Base-by-base conservation (phyloP, 179 eudicot species). In the Nepenthes alata region DNA sequence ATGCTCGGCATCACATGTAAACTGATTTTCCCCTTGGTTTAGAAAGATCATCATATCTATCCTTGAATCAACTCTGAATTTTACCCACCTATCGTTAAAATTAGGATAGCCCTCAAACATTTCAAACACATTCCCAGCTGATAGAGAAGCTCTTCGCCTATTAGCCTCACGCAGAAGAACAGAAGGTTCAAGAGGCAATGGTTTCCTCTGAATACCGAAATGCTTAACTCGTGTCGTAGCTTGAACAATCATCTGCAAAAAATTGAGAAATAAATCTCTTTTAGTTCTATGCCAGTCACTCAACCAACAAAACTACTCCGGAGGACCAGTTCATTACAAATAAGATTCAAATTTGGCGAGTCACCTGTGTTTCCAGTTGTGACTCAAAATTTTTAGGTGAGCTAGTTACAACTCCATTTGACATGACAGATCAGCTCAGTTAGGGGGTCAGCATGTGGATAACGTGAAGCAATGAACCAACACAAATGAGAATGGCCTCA, bases 101-200 rank as follows among this genome's bases (percentile, higher is more conserved):
- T 66, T 61, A 57, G 82, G 63, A 38, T 78, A 87, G 50, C 82
- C 80, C 62, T 83, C 98, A 65, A 86, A 67, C 77, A 87, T 48
- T 79, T 93, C 98, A 51, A 35, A 74, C 72, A 83, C 38, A 81
- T 89, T 87, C 67, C 96, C 96, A 78, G 79, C 85, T 67, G 98
- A 93, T 25, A 85, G 82, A 48, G 98, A 89, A 69, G 94, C 95
- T 74, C 98, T 86, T 70, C 90, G 79, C 63, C 91, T 83, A 71
- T 93, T 93, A 71, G 98, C 98, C 80, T 89, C 98, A 16, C 96
- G 88, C 60, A 93, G 74, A 66, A 89, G 93, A 62, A 85, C 74
- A 39, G 88, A 83, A 62, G 98, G 98, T 72, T 93, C 98, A 50
- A 89, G 80, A 53, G 96, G 98, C 67, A 93, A 80, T 16, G 82